A percentile compares a stretch with the other conserved stretches of the same genome.
These are phyloP conservation scores for Backusella tuberculispora DNA, from an alignment of 192 early-diverging fungal species.

Conservation along the genomic window DNA sequence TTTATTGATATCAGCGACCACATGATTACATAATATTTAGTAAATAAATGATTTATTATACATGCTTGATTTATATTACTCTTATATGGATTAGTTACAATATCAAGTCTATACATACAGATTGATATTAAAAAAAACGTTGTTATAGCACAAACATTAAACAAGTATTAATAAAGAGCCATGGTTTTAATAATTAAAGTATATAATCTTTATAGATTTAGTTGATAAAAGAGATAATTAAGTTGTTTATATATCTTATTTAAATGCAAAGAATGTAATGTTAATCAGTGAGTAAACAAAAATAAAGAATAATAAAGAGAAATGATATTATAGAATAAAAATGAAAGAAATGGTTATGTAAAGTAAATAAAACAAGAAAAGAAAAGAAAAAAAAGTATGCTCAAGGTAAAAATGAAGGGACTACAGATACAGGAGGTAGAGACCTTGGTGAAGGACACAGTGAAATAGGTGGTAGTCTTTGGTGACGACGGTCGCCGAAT, in stretches of 20 bases:
- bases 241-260: neutral
- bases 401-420: slow-evolving; percentile 14
- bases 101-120: too few relatives aligned
- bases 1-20: too few relatives aligned
- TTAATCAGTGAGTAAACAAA: neutral
- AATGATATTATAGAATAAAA: neutral
- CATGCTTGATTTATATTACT: too few relatives aligned
- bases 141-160: too few relatives aligned
- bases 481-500: neutral
- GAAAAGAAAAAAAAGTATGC: neutral
- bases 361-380: neutral
- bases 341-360: neutral
- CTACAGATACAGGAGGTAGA: neutral
- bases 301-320: neutral
- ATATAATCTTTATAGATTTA: too few relatives aligned
- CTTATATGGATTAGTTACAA: too few relatives aligned
- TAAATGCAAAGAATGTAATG: slow-evolving; percentile 9
- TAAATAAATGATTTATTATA: too few relatives aligned
- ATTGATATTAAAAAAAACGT: too few relatives aligned
- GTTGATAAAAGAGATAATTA: too few relatives aligned
- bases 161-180: too few relatives aligned
- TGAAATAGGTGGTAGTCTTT: neutral
- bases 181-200: too few relatives aligned
- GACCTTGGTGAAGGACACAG: neutral
- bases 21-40: too few relatives aligned